Evolutionary conservation across 1,284 basidiomycete species (phyloP).

Genomic region (Porodaedalea pini): DNA sequence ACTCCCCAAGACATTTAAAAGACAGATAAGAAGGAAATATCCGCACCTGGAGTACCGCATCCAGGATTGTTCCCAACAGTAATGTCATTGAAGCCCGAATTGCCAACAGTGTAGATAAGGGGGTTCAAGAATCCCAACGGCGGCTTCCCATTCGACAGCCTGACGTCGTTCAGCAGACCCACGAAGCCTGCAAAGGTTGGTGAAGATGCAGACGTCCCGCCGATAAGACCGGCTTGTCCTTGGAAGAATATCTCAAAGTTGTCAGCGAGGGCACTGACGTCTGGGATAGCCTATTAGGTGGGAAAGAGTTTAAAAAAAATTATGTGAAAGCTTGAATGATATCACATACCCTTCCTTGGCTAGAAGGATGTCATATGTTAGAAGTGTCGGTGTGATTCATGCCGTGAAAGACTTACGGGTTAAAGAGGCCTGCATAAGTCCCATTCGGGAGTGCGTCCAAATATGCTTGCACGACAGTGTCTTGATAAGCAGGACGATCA

Average conservation of each 20-base stretch:
- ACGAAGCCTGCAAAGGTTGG: constrained; percentile 55
- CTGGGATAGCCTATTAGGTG: constrained; percentile 46
- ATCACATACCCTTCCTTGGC: constrained; percentile 17
- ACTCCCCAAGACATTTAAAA: constrained; percentile 11
- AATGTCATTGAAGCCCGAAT: constrained; percentile 47
- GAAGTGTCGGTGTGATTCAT: constrained; percentile 8
- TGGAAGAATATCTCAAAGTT: constrained; percentile 39
- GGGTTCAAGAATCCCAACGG: constrained; percentile 62
- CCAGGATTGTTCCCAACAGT: constrained; percentile 51
- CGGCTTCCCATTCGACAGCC: constrained; percentile 39
- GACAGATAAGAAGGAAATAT: constrained; percentile 27
- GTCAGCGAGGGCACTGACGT: constrained; percentile 56
- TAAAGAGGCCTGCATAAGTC: constrained; percentile 57
- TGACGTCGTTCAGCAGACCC: constrained; percentile 59
- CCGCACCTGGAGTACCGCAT: constrained; percentile 53
- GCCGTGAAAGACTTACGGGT: constrained; percentile 30
- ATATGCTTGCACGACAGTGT: constrained; percentile 39
- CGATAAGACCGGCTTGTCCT: constrained; percentile 34
- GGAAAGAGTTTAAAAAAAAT: not conserved
- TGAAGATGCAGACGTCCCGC: constrained; percentile 58
- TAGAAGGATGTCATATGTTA: constrained; percentile 8
- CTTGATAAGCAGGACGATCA: constrained; percentile 52
- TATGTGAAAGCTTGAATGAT: not conserved
- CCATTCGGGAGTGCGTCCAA: constrained; percentile 43
- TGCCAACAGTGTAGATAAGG: constrained; percentile 43